Conservation (phyloP, 1,139 yeast species). For the Meyerozyma smithsonii region DNA sequence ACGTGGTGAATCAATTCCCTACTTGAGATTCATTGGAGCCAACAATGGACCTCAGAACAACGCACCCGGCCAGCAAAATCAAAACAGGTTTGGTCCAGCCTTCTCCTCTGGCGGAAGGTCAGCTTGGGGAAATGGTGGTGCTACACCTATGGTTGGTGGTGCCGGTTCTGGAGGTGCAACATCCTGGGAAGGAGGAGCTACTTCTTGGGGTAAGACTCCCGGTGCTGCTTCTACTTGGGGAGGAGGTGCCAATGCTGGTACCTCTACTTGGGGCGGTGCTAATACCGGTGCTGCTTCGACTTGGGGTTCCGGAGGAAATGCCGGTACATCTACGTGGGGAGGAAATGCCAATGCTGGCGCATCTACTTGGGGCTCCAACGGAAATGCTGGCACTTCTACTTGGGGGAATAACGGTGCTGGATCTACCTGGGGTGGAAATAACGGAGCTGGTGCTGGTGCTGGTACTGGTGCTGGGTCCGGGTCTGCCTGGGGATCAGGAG, state of each 20-base stretch:
- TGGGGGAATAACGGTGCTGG: conserved; percentile 19
- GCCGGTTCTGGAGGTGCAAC: conserved; percentile 31
- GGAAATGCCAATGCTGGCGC: conserved; percentile 25
- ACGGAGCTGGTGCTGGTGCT: conserved; percentile 17
- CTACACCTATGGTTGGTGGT: conserved; percentile 41
- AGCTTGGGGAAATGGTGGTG: conserved; percentile 42
- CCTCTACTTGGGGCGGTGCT: conserved; percentile 6
- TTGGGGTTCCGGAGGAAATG: conserved; percentile 15
- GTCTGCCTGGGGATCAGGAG: conserved; percentile 19
- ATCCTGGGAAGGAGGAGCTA: conserved; percentile 28
- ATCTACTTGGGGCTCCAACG: conserved; percentile 16
- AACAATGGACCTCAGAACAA: conserved; percentile 17
- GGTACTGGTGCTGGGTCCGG: conserved; percentile 44
- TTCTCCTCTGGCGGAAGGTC: conserved; percentile 39
- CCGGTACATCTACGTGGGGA: conserved; percentile 47
- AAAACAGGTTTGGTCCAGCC: conserved; percentile 27
- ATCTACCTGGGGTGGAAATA: conserved; percentile 40
- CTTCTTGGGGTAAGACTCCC: conserved; percentile 32
- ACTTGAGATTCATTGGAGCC: conserved; percentile 71
- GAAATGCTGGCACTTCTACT: conserved; percentile 18
- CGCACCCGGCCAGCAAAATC: neutral
- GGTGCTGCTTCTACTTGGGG: conserved; percentile 26
- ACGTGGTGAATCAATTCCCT: conserved; percentile 66
- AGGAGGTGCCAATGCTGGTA: conserved; percentile 13
- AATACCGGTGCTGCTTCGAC: conserved; percentile 18